Conservation (phyloP, 2,329 filamentous ascomycete species). For the Colletotrichum acutatum region DNA sequence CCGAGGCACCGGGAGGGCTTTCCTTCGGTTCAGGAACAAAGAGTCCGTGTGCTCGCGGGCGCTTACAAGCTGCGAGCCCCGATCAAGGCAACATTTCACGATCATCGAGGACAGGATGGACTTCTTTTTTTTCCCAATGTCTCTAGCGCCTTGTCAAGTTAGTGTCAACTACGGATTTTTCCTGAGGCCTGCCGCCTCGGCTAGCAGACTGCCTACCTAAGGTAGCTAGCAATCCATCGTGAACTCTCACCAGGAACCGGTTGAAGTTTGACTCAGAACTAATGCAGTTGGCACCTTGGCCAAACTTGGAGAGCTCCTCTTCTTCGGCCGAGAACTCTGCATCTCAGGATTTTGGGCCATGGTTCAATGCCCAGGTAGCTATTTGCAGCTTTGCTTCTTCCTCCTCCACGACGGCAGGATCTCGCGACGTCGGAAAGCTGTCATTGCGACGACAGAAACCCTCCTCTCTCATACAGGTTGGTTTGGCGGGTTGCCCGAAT, state of each 20-base stretch:
- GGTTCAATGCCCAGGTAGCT: background rate
- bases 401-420: background rate
- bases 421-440: slow-evolving; percentile 17
- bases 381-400: background rate
- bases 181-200: background rate
- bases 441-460: slow-evolving; percentile 2
- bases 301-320: background rate
- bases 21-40: slow-evolving; percentile 12
- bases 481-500: slow-evolving; percentile 5
- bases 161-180: too few relatives aligned
- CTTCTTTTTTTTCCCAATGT: background rate
- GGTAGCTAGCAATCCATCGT: too few relatives aligned
- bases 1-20: background rate
- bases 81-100: slow-evolving; percentile 13
- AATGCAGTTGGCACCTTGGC: background rate
- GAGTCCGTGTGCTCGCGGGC: slow-evolving; percentile 5
- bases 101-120: slow-evolving; percentile 8
- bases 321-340: slow-evolving; percentile 14
- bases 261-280: too few relatives aligned
- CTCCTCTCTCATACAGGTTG: background rate
- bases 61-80: background rate
- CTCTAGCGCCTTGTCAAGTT: background rate
- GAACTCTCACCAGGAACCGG: too few relatives aligned
- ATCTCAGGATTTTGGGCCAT: background rate
- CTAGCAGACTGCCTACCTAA: background rate